Evolutionary conservation across 2,329 filamentous ascomycete genomes (phyloP).

Genomic region (Ceratocystis cubensis): DNA sequence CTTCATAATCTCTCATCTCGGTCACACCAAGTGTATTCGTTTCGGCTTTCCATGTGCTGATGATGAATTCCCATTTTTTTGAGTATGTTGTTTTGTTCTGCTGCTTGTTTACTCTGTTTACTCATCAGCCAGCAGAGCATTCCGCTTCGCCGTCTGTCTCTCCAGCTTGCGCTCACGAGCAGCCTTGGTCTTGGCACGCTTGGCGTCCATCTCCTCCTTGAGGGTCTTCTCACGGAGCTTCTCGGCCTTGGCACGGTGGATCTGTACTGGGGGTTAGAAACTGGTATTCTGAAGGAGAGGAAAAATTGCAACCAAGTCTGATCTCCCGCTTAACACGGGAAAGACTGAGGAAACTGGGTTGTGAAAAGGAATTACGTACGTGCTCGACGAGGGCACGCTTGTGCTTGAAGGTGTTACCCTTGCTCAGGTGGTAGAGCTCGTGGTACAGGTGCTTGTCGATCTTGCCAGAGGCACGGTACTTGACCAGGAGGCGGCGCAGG

Average conservation of each 20-base stretch:
- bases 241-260: conserved; percentile 99
- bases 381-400: conserved; percentile 99
- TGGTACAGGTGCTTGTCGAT: conserved; percentile 99
- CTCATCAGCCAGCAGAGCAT: conserved; percentile 61
- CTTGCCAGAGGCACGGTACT: conserved; percentile 99
- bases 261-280: conserved; percentile 42
- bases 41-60: conserved; percentile 24
- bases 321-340: neutral
- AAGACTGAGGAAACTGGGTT: neutral
- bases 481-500: conserved; percentile 96
- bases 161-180: conserved; percentile 96
- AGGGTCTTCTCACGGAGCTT: conserved; percentile 88
- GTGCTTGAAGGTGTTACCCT: conserved; percentile 99
- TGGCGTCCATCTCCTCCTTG: conserved; percentile 99
- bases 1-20: conserved; percentile 22
- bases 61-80: conserved; percentile 21
- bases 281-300: neutral
- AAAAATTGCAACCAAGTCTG: neutral
- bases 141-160: conserved; percentile 82
- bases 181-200: conserved; percentile 99
- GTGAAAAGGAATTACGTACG: conserved; percentile 51
- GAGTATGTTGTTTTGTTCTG: conserved; percentile 21
- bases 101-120: conserved; percentile 27
- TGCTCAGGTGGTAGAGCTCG: conserved; percentile 99
- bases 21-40: conserved; percentile 21